phyloP scores from a whole-genome alignment of 1,284 basidiomycete species.

The Xerocomus cyaneibrunnescens region DNA sequence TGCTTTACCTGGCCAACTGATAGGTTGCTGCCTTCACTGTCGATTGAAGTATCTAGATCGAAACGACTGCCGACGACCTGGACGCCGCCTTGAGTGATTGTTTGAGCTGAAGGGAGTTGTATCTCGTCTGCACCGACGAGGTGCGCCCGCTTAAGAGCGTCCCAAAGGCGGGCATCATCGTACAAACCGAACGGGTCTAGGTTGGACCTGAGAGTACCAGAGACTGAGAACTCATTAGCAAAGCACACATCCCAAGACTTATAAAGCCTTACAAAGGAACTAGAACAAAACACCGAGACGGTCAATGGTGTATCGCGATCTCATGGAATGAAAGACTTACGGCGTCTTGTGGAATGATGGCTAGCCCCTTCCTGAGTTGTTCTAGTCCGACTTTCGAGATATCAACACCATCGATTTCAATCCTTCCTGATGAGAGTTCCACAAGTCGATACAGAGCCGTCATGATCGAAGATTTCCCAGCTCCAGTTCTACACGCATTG shows the following conservation, averaged over 20 bases:
- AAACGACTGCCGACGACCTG: conserved; percentile 50
- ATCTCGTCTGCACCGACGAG: conserved; percentile 54
- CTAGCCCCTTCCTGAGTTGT: conserved; percentile 64
- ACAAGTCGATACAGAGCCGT: conserved; percentile 57
- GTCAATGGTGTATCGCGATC: neutral
- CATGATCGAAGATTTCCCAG: conserved; percentile 73
- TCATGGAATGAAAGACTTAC: conserved; percentile 43
- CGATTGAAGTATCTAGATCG: conserved; percentile 77
- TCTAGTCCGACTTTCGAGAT: conserved; percentile 65
- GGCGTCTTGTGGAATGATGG: conserved; percentile 91
- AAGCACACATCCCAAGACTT: neutral
- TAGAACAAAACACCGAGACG: neutral
- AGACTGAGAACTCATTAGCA: conserved; percentile 44
- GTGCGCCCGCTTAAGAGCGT: conserved; percentile 78
- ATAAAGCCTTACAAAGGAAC: conserved; percentile 21
- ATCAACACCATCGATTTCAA: conserved; percentile 66
- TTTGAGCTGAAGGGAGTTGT: neutral
- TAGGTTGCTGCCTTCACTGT: conserved; percentile 85
- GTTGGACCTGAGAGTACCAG: conserved; percentile 79
- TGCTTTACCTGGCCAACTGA: conserved; percentile 51
- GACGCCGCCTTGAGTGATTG: neutral
- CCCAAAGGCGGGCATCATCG: conserved; percentile 78
- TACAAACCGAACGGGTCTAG: conserved; percentile 78
- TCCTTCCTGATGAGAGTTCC: conserved; percentile 64
- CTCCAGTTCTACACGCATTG: conserved; percentile 56